Base-by-base conservation (phyloP, 2,329 filamentous ascomycete genomes). In the Microdochium paspali region DNA sequence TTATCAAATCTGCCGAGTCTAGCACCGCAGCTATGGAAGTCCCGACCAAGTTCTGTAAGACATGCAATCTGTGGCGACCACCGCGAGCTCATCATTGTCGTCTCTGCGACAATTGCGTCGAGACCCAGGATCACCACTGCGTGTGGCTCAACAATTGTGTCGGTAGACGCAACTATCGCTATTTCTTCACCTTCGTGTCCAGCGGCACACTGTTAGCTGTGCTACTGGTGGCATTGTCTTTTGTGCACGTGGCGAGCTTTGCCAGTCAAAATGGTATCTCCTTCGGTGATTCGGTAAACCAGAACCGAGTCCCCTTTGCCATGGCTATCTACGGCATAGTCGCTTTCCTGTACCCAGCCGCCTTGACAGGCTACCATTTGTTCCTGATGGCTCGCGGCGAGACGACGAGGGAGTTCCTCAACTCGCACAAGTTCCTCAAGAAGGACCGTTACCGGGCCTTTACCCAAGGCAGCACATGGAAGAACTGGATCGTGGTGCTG, bases 101-200 rank as follows among this genome's bases (percentile, higher is more conserved):
- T 49, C 78, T 95, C 24, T 98, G 93, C 68, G 91, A 98, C 67
- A 96, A 94, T 65, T 98, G 93, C 64, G 80, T 98, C 50, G 93
- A 98, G 66, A 95, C 90, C 0, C 89, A 96, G 56, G 93, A 98
- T 61, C 93, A 98, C 61, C 93, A 98, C 67, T 98, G 93, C 60
- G 90, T 97, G 15, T 98, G 93, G 93, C 79, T 98, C 53, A 98
- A 98, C 69, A 98, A 98, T 65, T 98, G 93, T 55, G 85, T 98
- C 45, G 93, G 93, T 40, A 85, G 91, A 54, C 87, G 93, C 58
- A 98, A 98, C 69, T 98, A 98, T 69, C 88, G 93, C 53, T 97
- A 91, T 66, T 98, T 98, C 67, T 96, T 97, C 64, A 79, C 86
- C 10, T 98, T 96, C 66, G 83, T 98, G 54, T 81, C 80, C 47